Evolutionary conservation across 2,329 filamentous ascomycete genomes (phyloP), one percentile per base, ranked within the genome.

Genomic region (Aspergillus sojae): DNA sequence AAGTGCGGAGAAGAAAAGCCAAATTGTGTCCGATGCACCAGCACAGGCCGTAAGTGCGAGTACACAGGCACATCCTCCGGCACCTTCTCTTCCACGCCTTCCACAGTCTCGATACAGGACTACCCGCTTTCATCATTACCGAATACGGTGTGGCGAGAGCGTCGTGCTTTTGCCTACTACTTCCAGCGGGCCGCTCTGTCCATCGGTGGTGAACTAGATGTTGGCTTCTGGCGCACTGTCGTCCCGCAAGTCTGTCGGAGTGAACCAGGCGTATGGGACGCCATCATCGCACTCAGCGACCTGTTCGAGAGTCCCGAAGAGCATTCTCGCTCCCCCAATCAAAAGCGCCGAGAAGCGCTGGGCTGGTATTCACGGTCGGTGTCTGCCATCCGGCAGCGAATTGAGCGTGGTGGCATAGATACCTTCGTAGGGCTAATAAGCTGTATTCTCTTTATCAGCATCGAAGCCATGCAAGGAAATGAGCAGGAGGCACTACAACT

Each of bases 1-100:
- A 77, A 77, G 57, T 78, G 76, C 50, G 76, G 75, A 39, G 73
- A 78, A 60, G 70, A 74, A 60, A 76, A 73, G 54, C 76, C 75
- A 6, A 62, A 58, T 19, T 78, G 76, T 62, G 23, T 70, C 1
- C 70, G 72, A 53, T 78, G 76, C 60, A 69, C 67, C 12, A 73
- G 69, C 32, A 74, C 72, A 23, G 71, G 72, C 50, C 72, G 71
- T 55, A 72, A 70, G 36, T 78, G 76, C 61, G 74, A 77, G 26
- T 78, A 78, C 52, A 64, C 70, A 58, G 56, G 53, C 45, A 61
- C 54, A 28, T 21, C 32, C 26, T 58, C 62, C 4, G 21, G n/a
- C 21, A 43, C 36, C 11, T 56, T 32, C 21, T 28, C 60, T 28
- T 54, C 50, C 16, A 53, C 62, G 4, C 36, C 41, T 48, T 53